phyloP scores from a whole-genome alignment of 108 stramenopile genomes.

The Skeletonema costatum region DNA sequence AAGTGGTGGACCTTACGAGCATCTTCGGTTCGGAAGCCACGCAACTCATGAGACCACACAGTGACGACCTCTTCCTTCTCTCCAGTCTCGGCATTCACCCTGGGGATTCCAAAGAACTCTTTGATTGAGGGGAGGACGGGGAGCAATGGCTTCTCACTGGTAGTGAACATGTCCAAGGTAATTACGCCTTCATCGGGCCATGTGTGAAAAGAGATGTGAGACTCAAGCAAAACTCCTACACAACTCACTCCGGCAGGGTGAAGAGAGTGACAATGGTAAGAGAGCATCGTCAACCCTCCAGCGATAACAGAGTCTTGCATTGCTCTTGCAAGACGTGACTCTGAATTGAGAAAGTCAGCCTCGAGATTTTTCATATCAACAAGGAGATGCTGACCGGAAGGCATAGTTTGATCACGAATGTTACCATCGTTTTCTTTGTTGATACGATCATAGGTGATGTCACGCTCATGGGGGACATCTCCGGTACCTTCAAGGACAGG shows the following conservation, averaged over 20 bases:
- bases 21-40: conserved; percentile 77
- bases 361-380: conserved; percentile 82
- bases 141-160: conserved; percentile 62
- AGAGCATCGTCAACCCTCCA: conserved; percentile 76
- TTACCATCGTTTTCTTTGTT: not conserved
- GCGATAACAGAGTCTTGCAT: conserved; percentile 69
- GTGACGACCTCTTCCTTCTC: conserved; percentile 47
- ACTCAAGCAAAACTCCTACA: conserved; percentile 84
- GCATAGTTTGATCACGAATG: conserved; percentile 42
- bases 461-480: conserved; percentile 15
- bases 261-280: conserved; percentile 86
- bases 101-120: conserved; percentile 58
- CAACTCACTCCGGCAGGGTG: conserved; percentile 81
- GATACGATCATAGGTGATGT: conserved; percentile 20
- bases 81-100: conserved; percentile 31
- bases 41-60: conserved; percentile 78
- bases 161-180: conserved; percentile 85
- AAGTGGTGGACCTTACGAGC: conserved; percentile 38
- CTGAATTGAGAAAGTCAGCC: conserved; percentile 75
- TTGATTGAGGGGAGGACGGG: conserved; percentile 70
- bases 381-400: conserved; percentile 79
- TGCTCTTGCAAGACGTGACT: conserved; percentile 64
- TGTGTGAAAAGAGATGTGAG: conserved; percentile 87
- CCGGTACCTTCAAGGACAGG: conserved; percentile 45
- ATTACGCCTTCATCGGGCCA: conserved; percentile 92